These are phyloP conservation scores for Ceratobasidium sp. DNA, from an alignment of 1,284 basidiomycete species.

Conservation along the genomic window DNA sequence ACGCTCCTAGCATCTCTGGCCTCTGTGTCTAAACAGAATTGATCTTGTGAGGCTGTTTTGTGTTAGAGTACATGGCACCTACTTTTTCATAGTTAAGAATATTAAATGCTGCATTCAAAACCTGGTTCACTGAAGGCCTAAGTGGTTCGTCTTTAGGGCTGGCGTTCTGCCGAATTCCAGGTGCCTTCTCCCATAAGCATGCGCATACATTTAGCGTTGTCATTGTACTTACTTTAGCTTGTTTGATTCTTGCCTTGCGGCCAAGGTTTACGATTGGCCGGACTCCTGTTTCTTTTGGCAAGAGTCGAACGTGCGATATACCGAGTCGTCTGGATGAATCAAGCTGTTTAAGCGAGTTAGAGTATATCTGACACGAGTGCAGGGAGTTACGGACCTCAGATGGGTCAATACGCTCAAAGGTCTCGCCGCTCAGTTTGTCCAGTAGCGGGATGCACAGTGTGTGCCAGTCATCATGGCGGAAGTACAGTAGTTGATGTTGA, in stretches of 20 bases:
- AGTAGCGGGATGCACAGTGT: conserved; percentile 84
- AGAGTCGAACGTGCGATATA: conserved; percentile 84
- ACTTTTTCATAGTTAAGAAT: background rate
- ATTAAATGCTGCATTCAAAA: conserved; percentile 85
- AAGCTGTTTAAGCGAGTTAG: background rate
- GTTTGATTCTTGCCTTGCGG: conserved; percentile 61
- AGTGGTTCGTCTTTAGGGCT: conserved; percentile 30
- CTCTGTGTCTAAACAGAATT: conserved; percentile 69
- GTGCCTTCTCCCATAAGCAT: background rate
- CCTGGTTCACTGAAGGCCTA: conserved; percentile 81
- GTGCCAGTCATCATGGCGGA: conserved; percentile 95
- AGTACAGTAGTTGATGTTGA: conserved; percentile 90
- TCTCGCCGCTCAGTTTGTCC: conserved; percentile 74
- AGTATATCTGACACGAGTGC: background rate
- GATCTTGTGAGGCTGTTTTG: conserved; percentile 13
- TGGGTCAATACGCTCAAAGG: conserved; percentile 69
- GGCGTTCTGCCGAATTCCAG: background rate
- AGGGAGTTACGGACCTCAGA: conserved; percentile 62
- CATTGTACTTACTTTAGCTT: conserved; percentile 20
- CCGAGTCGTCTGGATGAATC: conserved; percentile 22
- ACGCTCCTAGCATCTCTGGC: conserved; percentile 76
- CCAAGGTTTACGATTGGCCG: conserved; percentile 95
- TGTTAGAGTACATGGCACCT: too few species aligned
- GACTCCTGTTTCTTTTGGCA: conserved; percentile 95
- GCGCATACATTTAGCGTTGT: background rate